Conservation (phyloP, 495 filamentous ascomycete species). For the Hyaloscypha finlandica region DNA sequence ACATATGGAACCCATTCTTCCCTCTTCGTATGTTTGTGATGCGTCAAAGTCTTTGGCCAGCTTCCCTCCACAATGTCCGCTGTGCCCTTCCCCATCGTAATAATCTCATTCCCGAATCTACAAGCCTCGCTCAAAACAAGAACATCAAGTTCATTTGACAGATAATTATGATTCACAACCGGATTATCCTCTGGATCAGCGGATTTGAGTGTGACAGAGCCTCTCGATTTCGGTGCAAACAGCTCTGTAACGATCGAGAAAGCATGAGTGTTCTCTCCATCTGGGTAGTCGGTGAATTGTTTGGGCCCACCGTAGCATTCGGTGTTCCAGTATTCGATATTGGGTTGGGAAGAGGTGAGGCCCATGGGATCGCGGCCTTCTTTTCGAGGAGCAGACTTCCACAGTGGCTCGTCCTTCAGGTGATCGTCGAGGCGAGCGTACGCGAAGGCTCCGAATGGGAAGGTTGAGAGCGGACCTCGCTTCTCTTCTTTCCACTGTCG, state of each 20-base stretch:
- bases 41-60: slow-evolving; percentile 49
- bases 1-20: slow-evolving; percentile 53
- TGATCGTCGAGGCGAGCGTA: slow-evolving; percentile 53
- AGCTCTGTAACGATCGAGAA: slow-evolving; percentile 35
- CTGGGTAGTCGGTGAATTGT: slow-evolving; percentile 49
- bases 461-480: slow-evolving; percentile 50
- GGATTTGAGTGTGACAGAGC: slow-evolving; percentile 49
- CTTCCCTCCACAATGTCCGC: slow-evolving; percentile 57
- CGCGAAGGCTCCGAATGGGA: slow-evolving; percentile 56
- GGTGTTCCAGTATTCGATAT: slow-evolving; percentile 54
- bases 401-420: slow-evolving; percentile 46
- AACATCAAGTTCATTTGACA: slow-evolving; percentile 50
- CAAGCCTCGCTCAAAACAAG: slow-evolving; percentile 51
- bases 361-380: slow-evolving; percentile 55
- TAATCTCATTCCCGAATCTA: slow-evolving; percentile 54
- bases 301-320: slow-evolving; percentile 56
- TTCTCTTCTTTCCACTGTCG: slow-evolving; percentile 51
- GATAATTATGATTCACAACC: slow-evolving; percentile 52
- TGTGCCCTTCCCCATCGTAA: slow-evolving; percentile 52
- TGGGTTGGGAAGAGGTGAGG: slow-evolving; percentile 48
- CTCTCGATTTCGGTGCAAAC: slow-evolving; percentile 37
- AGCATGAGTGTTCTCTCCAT: slow-evolving; percentile 46
- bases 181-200: slow-evolving; percentile 57
- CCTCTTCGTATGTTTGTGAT: slow-evolving; percentile 47
- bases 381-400: slow-evolving; percentile 42